Percentiles rank a stretch among this genome's conserved stretches.
Conservation (phyloP, 179 eudicot species). For the Spergularia azorica region DNA sequence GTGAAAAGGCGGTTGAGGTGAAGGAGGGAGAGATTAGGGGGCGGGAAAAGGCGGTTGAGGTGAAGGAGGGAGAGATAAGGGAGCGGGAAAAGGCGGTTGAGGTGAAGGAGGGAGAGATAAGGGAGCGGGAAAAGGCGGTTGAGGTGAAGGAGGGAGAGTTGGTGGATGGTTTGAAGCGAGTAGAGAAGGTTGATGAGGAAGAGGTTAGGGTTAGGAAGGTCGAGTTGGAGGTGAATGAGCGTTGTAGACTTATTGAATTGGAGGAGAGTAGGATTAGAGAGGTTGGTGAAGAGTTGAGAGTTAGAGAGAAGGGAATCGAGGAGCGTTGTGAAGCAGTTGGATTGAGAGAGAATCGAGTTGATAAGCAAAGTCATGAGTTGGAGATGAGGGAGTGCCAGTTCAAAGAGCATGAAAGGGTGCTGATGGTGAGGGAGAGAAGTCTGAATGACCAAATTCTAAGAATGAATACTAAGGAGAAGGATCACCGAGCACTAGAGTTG, state of each 20-base stretch:
- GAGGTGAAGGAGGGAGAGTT: constrained; percentile 4
- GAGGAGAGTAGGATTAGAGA: neutral
- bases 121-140: neutral
- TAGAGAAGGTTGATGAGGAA: too few species aligned
- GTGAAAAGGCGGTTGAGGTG: constrained; percentile 18
- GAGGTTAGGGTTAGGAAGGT: constrained; percentile 8
- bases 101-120: constrained; percentile 11
- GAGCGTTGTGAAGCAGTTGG: constrained; percentile 12
- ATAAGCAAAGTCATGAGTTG: constrained; percentile 14
- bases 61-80: neutral
- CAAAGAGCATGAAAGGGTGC: neutral
- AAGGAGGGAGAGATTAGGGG: constrained; percentile 7
- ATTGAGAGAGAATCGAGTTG: constrained; percentile 10
- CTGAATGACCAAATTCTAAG: neutral
- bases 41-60: constrained; percentile 6
- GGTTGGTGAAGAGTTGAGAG: too few species aligned
- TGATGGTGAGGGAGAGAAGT: neutral
- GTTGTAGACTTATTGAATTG: neutral
- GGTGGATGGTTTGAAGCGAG: too few species aligned
- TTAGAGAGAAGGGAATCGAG: constrained; percentile 17
- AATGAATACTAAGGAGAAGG: constrained; percentile 6
- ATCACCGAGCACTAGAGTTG: neutral
- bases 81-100: constrained; percentile 25
- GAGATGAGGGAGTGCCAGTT: constrained; percentile 15
- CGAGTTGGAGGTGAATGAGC: constrained; percentile 13